Evolutionary conservation across 2,329 filamentous ascomycete genomes (phyloP), one percentile per base, ranked within the genome.

Genomic region (Xylaria sp.): DNA sequence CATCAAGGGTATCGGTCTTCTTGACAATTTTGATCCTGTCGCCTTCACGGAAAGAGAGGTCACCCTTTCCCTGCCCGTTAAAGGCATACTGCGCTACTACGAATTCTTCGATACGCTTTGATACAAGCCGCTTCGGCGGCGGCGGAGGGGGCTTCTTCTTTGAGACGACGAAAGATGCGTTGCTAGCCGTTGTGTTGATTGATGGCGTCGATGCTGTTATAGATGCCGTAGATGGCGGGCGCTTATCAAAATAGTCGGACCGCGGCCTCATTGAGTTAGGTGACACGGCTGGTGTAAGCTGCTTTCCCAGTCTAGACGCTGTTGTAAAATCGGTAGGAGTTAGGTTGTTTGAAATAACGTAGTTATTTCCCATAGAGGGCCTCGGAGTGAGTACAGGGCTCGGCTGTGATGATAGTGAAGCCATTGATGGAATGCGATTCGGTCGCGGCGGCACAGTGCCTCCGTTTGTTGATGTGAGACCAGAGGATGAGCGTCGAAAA

Each of bases 111-210:
- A 77, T 69, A 15, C 81, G 80, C 72, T 85, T 83, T 66, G 83
- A 82, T 43, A 83, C 84, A 1, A 85, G 81, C 65, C 87, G 85
- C 80, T 92, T 91, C 1, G 87, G 85, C 20, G 88, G 87, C 0
- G 92, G 91, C 0, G 92, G 92, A 0, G 92, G 91, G 0, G 90
- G 90, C 80, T 92, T 92, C 83, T 95, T 95, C 82, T 92, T 92
- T 4, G 80, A 82, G 6, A 82, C 81, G 1, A 80, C 76, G 56
- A 72, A 39, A 25, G 69, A 70, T 18, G 66, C 66, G 28, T 66
- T 72, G 41, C 68, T 72, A 4, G 71, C 71, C 28, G 75, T 72
- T 23, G 75, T 75, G 62, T 73, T 78, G 39, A 73, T 46, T 4
- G 79, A 79, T 0, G 72, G 55, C 15, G 64, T 77, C 15, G 76